Percentiles rank a stretch among this genome's conserved stretches.
Evolutionary conservation across 805 yeast species (phyloP).

Genomic region (Saccharomycopsis olivae): DNA sequence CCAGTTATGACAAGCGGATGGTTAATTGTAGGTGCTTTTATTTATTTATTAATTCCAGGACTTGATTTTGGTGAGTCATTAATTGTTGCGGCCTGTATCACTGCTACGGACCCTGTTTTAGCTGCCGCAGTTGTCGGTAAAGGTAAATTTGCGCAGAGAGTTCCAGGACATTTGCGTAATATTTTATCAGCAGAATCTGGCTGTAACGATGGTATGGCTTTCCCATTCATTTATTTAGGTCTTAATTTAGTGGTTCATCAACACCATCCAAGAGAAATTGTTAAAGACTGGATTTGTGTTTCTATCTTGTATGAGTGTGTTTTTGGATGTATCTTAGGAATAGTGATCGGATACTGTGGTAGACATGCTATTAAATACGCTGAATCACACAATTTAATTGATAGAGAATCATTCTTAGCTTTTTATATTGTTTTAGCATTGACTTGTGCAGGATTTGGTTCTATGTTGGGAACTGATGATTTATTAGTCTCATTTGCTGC

Average conservation of each 20-base stretch:
- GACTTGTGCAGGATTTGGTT: constrained; percentile 81
- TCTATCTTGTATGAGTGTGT: constrained; percentile 75
- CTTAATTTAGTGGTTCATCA: constrained; percentile 56
- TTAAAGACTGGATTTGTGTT: constrained; percentile 69
- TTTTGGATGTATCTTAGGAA: constrained; percentile 70
- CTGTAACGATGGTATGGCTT: constrained; percentile 94
- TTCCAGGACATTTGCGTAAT: constrained; percentile 86
- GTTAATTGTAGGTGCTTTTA: constrained; percentile 70
- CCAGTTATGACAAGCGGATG: constrained; percentile 91
- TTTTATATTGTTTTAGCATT: constrained; percentile 75
- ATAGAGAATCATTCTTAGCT: constrained; percentile 80
- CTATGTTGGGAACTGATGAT: constrained; percentile 83
- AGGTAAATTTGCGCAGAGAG: constrained; percentile 82
- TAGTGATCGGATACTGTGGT: constrained; percentile 57
- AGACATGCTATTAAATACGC: constrained; percentile 67
- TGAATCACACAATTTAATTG: constrained; percentile 57
- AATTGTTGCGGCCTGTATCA: constrained; percentile 74
- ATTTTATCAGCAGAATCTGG: constrained; percentile 79
- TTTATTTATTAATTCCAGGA: constrained; percentile 69
- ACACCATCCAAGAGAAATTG: constrained; percentile 55
- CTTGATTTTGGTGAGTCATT: constrained; percentile 63
- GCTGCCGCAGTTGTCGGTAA: constrained; percentile 95
- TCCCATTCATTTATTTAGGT: constrained; percentile 73
- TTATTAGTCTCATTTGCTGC: constrained; percentile 83
- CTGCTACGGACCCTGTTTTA: constrained; percentile 91